Conservation (phyloP, 192 early-diverging fungal genomes). For the Coemansia biformis region DNA sequence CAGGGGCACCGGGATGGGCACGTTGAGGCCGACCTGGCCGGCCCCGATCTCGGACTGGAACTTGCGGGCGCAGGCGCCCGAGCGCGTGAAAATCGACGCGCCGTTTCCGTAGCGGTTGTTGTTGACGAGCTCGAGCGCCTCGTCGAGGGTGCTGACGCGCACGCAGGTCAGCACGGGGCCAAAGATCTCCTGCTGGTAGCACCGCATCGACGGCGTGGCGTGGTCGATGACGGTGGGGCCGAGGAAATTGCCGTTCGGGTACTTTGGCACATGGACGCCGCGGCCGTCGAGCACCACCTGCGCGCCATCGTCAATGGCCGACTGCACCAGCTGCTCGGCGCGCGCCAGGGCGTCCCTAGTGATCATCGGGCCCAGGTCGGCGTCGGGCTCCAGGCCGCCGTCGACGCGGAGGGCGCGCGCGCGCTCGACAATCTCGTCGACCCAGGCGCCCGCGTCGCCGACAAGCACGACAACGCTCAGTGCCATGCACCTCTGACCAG, state of each 20-base stretch:
- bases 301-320: constrained; percentile 83
- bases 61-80: constrained; percentile 78
- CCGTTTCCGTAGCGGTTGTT: constrained; percentile 84
- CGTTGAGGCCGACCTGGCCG: constrained; percentile 85
- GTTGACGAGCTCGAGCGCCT: constrained; percentile 88
- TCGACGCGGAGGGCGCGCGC: constrained; percentile 77
- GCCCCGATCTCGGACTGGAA: constrained; percentile 86
- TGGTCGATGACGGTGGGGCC: constrained; percentile 85
- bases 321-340: constrained; percentile 71
- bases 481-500: constrained; percentile 98
- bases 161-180: constrained; percentile 86
- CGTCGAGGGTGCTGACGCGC: constrained; percentile 77
- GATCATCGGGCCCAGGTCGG: constrained; percentile 91
- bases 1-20: constrained; percentile 93
- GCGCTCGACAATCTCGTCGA: constrained; percentile 84
- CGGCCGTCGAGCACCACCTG: constrained; percentile 83
- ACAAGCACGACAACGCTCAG: constrained; percentile 89
- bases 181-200: constrained; percentile 94
- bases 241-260: constrained; percentile 91
- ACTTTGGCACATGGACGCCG: constrained; percentile 62
- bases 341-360: constrained; percentile 70
- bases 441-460: constrained; percentile 75
- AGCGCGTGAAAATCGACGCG: constrained; percentile 85
- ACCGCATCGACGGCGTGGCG: constrained; percentile 73
- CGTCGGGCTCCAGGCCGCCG: constrained; percentile 75